Conservation (phyloP, 306 rosid genomes). For the Abrus precatorius region DNA sequence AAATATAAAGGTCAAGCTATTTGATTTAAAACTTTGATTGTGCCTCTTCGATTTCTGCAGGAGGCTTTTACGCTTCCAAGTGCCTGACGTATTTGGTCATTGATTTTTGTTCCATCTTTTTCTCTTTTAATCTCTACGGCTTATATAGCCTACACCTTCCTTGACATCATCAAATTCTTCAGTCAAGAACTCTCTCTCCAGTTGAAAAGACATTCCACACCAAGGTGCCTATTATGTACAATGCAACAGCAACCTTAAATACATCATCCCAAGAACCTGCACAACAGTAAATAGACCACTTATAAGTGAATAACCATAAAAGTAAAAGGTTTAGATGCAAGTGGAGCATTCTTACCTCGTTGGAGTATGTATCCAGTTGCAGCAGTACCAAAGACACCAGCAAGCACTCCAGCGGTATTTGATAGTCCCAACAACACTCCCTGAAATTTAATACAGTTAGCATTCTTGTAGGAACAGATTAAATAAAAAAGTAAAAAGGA, state of each 20-base stretch:
- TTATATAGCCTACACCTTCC: constrained; percentile 21
- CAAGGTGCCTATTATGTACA: constrained; percentile 83
- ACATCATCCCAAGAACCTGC: constrained; percentile 98
- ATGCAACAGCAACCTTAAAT: constrained; percentile 83
- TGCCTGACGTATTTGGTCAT: constrained; percentile 39
- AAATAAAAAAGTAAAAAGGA: constrained; percentile 8
- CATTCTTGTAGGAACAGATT: constrained; percentile 37
- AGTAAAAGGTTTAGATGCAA: background rate
- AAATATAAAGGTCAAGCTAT: constrained; percentile 50
- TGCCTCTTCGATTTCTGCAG: constrained; percentile 26
- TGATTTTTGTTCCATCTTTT: constrained; percentile 45
- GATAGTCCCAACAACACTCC: constrained; percentile 93
- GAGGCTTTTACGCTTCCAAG: constrained; percentile 45
- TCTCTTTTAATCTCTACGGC: constrained; percentile 1
- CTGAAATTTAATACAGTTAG: constrained; percentile 55
- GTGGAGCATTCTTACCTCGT: constrained; percentile 59
- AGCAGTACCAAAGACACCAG: constrained; percentile 96
- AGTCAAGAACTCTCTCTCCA: constrained; percentile 86
- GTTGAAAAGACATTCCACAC: constrained; percentile 89
- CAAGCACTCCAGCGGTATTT: constrained; percentile 96
- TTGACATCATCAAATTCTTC: constrained; percentile 44
- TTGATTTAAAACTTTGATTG: constrained; percentile 50
- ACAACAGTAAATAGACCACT: constrained; percentile 38
- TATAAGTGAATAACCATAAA: background rate
- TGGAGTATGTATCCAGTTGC: constrained; percentile 97